Percentiles rank a stretch among this genome's conserved stretches.
These are phyloP conservation scores for Colletotrichum sp. DNA, from an alignment of 2,329 filamentous ascomycete genomes.

Conservation along the genomic window DNA sequence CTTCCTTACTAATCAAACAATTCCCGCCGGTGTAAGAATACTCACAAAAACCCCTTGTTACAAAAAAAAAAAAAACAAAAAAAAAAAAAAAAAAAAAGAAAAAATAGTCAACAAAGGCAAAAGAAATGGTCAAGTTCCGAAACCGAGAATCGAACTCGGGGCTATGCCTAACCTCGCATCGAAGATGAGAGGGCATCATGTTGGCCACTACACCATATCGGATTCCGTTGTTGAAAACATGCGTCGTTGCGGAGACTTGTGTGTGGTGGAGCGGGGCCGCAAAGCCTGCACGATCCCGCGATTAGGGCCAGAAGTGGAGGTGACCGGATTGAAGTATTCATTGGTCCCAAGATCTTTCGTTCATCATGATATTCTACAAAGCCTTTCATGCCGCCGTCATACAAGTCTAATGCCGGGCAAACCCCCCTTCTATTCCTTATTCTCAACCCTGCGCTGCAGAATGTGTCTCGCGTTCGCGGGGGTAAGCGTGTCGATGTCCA, in stretches of 20 bases:
- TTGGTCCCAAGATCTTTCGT: neutral
- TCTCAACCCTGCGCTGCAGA: conserved; percentile 71
- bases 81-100: no score
- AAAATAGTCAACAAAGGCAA: neutral
- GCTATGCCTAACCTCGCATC: conserved; percentile 1
- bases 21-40: no score
- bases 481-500: conserved; percentile 65
- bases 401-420: neutral
- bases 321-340: neutral
- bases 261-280: neutral
- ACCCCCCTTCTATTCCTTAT: conserved; percentile 41
- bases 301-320: neutral
- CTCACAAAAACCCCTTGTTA: no score
- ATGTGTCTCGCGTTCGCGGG: conserved; percentile 71
- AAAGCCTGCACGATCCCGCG: neutral
- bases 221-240: neutral
- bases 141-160: conserved; percentile 9
- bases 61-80: no score
- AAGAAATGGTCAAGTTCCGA: neutral
- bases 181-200: neutral
- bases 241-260: neutral
- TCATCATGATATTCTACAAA: neutral
- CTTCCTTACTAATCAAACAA: no score
- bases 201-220: conserved; percentile 11
- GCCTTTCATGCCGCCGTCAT: neutral